phyloP scores from a whole-genome alignment of 179 eudicot species.

The Silene coronaria region DNA sequence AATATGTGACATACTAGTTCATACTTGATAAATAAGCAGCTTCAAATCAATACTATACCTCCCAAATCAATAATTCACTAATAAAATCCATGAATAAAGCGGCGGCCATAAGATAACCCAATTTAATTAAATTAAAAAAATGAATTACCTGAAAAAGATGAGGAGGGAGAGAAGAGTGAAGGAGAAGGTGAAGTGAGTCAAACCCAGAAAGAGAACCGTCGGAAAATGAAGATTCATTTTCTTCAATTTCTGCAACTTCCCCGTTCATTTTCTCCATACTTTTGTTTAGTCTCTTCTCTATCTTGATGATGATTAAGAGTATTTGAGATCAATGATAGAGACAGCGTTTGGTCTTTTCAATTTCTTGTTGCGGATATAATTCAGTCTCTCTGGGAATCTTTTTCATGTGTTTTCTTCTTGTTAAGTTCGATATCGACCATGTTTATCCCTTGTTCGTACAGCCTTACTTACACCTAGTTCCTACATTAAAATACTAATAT shows the following conservation, averaged over 20 bases:
- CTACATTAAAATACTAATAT: too few relatives aligned
- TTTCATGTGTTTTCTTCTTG: too few relatives aligned
- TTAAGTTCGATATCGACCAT: too few relatives aligned
- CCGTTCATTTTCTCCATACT: constrained; percentile 26
- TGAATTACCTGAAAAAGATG: constrained; percentile 43
- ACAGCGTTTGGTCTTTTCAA: background rate
- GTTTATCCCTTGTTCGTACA: too few relatives aligned
- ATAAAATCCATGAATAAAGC: too few relatives aligned
- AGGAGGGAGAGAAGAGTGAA: constrained; percentile 50
- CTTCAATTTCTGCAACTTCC: constrained; percentile 7
- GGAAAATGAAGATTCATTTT: constrained; percentile 16
- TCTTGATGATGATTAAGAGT: background rate
- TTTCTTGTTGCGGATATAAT: background rate
- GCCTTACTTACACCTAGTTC: too few relatives aligned
- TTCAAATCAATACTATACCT: too few relatives aligned
- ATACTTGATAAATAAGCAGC: too few relatives aligned
- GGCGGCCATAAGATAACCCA: background rate
- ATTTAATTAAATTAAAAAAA: background rate
- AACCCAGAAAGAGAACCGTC: constrained; percentile 69
- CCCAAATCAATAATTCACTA: too few relatives aligned
- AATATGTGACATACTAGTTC: too few relatives aligned
- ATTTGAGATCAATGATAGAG: background rate
- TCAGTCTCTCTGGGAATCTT: background rate
- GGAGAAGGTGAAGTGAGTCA: constrained; percentile 69
- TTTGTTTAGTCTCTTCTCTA: background rate